Conservation (phyloP, 2,329 filamentous ascomycete genomes). For the Capronia americana region DNA sequence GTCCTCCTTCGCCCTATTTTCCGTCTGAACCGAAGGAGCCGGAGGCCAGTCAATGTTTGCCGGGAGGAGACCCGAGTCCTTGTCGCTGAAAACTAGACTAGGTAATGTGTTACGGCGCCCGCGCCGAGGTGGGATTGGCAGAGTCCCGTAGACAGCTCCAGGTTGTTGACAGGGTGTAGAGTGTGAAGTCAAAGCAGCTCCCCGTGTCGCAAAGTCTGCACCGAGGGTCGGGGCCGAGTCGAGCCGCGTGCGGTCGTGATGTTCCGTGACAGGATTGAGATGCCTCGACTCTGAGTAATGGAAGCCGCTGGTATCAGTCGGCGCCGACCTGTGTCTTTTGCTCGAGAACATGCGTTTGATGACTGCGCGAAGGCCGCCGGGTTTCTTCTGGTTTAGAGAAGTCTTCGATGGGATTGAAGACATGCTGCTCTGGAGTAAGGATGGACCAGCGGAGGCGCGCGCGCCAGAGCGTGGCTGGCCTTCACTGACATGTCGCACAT, state of each 20-base stretch:
- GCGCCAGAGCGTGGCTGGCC: conserved; percentile 12
- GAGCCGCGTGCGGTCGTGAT: conserved; percentile 10
- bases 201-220: conserved; percentile 16
- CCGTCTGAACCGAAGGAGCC: conserved; percentile 3
- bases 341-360: conserved; percentile 40
- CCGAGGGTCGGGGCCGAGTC: conserved; percentile 16
- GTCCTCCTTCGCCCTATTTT: conserved; percentile 26
- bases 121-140: conserved; percentile 27
- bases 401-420: conserved; percentile 37
- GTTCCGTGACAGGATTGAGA: conserved; percentile 29
- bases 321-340: conserved; percentile 34
- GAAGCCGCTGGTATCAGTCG: conserved; percentile 16
- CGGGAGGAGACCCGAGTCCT: conserved; percentile 40
- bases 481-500: conserved; percentile 33
- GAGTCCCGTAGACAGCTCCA: conserved; percentile 16
- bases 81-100: conserved; percentile 52
- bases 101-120: conserved; percentile 52
- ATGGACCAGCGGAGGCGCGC: conserved; percentile 33
- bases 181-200: conserved; percentile 37
- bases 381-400: conserved; percentile 33
- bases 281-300: conserved; percentile 26
- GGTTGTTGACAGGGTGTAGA: conserved; percentile 22
- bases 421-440: conserved; percentile 36
- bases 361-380: conserved; percentile 33
- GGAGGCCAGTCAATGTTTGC: conserved; percentile 16